Conservation (phyloP, 2,329 filamentous ascomycete genomes). For the Ceratocystiopsis brevicomis region DNA sequence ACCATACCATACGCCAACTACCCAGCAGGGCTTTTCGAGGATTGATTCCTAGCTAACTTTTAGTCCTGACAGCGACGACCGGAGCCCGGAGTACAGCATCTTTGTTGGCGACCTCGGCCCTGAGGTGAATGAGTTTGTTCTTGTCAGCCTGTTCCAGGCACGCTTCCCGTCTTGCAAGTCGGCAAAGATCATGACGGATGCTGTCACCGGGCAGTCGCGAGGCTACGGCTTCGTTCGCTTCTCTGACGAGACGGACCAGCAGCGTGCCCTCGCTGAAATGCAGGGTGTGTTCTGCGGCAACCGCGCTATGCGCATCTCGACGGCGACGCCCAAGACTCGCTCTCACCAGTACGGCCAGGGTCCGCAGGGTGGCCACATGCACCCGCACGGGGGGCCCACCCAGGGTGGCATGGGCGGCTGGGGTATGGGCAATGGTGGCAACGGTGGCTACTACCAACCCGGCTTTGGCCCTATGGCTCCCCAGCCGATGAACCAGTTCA, state of each 20-base stretch:
- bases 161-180: slow-evolving; percentile 97
- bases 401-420: slow-evolving; percentile 26
- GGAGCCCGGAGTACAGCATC: slow-evolving; percentile 89
- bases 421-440: slow-evolving; percentile 11
- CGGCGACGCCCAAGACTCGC: slow-evolving; percentile 88
- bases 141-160: slow-evolving; percentile 91
- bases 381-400: slow-evolving; percentile 21
- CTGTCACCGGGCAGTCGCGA: slow-evolving; percentile 90
- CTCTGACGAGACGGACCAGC: slow-evolving; percentile 86
- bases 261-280: slow-evolving; percentile 92
- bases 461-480: slow-evolving; percentile 14
- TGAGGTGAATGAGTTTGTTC: slow-evolving; percentile 95
- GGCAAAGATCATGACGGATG: slow-evolving; percentile 99
- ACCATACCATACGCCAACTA: background rate
- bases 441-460: slow-evolving; percentile 19
- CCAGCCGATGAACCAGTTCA: slow-evolving; percentile 87
- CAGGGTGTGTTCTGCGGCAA: slow-evolving; percentile 98
- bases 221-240: slow-evolving; percentile 98
- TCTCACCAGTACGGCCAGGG: slow-evolving; percentile 22
- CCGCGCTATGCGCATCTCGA: slow-evolving; percentile 94
- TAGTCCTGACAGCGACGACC: slow-evolving; percentile 52
- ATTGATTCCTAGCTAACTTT: too few species aligned
- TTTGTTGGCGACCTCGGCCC: slow-evolving; percentile 96
- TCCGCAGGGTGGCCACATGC: slow-evolving; percentile 21
- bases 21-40: background rate